These are phyloP conservation scores for Oryza coarctata DNA, from an alignment of 176 grass and related monocot genomes.

Conservation along the genomic window DNA sequence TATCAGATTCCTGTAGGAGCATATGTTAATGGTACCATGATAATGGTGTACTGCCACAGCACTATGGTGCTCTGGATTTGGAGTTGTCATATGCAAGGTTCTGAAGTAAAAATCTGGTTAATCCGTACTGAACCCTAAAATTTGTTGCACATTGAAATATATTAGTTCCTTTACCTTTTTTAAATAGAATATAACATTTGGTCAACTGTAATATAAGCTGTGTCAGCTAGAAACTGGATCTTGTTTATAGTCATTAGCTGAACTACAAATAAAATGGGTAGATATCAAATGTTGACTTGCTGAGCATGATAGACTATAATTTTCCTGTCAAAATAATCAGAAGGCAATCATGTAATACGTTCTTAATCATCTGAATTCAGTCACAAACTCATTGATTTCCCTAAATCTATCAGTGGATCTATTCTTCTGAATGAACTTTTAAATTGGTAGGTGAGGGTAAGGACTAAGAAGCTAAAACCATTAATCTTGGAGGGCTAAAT, in stretches of 20 bases:
- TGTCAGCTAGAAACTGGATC: neutral
- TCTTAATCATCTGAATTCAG: neutral
- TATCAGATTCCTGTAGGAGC: neutral
- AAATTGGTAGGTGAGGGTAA: conserved; percentile 27
- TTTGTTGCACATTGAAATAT: conserved; percentile 1
- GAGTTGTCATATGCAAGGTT: conserved; percentile 1
- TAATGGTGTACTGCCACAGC: neutral
- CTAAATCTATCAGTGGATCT: conserved; percentile 12
- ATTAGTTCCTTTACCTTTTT: neutral
- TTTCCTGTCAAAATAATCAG: conserved; percentile 7
- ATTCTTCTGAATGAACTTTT: conserved; percentile 2
- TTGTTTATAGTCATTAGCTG: neutral
- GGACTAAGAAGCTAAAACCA: conserved; percentile 22
- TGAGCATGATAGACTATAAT: neutral
- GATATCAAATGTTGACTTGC: neutral
- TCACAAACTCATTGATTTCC: neutral
- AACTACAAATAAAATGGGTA: neutral
- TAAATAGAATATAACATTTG: neutral
- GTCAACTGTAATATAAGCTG: neutral
- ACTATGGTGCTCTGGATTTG: conserved; percentile 8
- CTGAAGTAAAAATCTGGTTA: neutral
- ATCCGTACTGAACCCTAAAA: neutral
- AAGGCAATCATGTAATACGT: neutral
- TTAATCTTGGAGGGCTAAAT: neutral
- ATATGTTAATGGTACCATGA: conserved; percentile 2